Evolutionary conservation across 768 basidiomycete species (phyloP).

Genomic region (Pulveroboletus sp.): DNA sequence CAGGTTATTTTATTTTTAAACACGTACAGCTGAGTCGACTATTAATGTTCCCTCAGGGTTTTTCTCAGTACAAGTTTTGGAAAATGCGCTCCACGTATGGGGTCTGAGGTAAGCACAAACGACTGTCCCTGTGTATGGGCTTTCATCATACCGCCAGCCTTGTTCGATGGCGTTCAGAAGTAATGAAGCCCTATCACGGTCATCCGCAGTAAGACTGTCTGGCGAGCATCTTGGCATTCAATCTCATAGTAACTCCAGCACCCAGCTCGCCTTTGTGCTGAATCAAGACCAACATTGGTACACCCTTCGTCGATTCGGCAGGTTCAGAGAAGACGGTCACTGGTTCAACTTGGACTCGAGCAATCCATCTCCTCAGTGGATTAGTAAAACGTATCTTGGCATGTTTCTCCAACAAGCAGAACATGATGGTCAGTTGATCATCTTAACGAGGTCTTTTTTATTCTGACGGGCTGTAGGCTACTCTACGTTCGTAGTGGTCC

Average conservation of each 20-base stretch:
- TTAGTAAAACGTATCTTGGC: constrained; percentile 75
- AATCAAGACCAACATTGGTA: constrained; percentile 90
- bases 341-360: constrained; percentile 92
- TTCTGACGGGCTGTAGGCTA: constrained; percentile 49
- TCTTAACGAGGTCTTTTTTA: neutral
- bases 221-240: neutral
- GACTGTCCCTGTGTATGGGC: neutral
- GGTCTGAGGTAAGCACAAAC: constrained; percentile 56
- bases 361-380: constrained; percentile 68
- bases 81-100: constrained; percentile 81
- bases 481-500: constrained; percentile 73
- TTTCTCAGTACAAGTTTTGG: constrained; percentile 88
- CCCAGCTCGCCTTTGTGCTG: constrained; percentile 82
- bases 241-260: constrained; percentile 37
- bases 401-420: constrained; percentile 89
- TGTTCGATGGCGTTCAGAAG: constrained; percentile 78
- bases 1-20: constrained; percentile 42
- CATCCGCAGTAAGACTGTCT: constrained; percentile 62
- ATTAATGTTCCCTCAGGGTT: constrained; percentile 50
- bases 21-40: neutral
- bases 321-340: constrained; percentile 47
- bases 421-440: constrained; percentile 56
- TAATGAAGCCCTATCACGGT: constrained; percentile 71
- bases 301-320: constrained; percentile 76
- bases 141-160: constrained; percentile 39